Evolutionary conservation across 371 early-diverging fungal species (phyloP).

Genomic region (Rhizomucor miehei): DNA sequence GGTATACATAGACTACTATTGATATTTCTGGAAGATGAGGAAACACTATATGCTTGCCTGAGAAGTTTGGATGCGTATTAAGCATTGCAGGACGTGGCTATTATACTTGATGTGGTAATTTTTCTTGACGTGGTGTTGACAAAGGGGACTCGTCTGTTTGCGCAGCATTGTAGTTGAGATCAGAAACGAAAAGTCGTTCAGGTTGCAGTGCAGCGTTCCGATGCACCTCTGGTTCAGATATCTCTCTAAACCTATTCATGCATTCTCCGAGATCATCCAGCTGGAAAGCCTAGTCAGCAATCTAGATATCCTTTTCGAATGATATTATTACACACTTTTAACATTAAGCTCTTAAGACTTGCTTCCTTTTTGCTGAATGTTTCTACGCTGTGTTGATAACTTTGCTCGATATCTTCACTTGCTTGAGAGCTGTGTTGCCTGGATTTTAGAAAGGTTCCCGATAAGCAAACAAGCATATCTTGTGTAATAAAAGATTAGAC

Average conservation of each 20-base stretch:
- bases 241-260: constrained; percentile 7
- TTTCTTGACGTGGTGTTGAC: constrained; percentile 6
- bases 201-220: too few species aligned
- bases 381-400: constrained; percentile 17
- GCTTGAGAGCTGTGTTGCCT: constrained; percentile 1
- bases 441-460: neutral
- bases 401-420: constrained; percentile 10
- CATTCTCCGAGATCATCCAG: constrained; percentile 18
- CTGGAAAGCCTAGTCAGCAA: constrained; percentile 1
- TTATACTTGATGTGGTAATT: too few species aligned
- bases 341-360: constrained; percentile 22
- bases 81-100: too few species aligned
- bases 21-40: too few species aligned
- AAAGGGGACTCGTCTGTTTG: neutral
- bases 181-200: too few species aligned
- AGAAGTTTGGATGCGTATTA: too few species aligned
- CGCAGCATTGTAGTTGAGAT: neutral
- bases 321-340: constrained; percentile 11
- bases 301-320: neutral
- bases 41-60: too few species aligned
- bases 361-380: constrained; percentile 23
- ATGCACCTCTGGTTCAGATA: too few species aligned
- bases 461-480: neutral
- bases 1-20: too few species aligned
- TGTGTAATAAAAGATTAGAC: neutral